phyloP scores from a whole-genome alignment of 352 stramenopile genomes.

The Pilasporangium apinafurcum region DNA sequence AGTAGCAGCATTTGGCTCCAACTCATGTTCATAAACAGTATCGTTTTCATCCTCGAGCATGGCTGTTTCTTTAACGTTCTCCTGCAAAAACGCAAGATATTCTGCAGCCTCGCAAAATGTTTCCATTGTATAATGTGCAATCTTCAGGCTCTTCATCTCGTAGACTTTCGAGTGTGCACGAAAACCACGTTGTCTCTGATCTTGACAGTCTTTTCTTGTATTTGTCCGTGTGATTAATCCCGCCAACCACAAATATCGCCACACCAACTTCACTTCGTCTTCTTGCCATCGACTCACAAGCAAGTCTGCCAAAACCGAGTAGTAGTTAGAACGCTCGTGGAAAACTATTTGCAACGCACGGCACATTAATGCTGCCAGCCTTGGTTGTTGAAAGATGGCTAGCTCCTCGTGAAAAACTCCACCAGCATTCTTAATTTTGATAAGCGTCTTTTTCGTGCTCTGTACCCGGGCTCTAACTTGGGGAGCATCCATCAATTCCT shows the following conservation, averaged over 20 bases:
- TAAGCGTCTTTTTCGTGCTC: conserved; percentile 50
- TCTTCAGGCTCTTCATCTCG: conserved; percentile 66
- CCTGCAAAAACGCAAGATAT: conserved; percentile 62
- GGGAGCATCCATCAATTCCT: conserved; percentile 54
- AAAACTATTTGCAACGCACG: conserved; percentile 80
- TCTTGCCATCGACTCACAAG: conserved; percentile 70
- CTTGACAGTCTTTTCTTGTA: conserved; percentile 30
- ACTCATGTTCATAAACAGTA: conserved; percentile 51
- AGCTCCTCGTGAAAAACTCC: conserved; percentile 68
- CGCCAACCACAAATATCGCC: conserved; percentile 78
- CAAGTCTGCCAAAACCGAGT: conserved; percentile 62
- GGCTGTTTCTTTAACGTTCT: conserved; percentile 58
- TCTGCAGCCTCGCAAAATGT: conserved; percentile 71
- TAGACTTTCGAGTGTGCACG: conserved; percentile 61
- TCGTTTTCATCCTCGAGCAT: conserved; percentile 23
- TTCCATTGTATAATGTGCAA: conserved; percentile 54
- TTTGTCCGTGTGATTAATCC: conserved; percentile 60
- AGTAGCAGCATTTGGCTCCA: conserved; percentile 40
- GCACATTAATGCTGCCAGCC: conserved; percentile 52
- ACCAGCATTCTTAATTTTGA: conserved; percentile 61
- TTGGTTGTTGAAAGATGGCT: conserved; percentile 45
- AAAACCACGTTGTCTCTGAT: conserved; percentile 67
- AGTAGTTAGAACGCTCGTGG: conserved; percentile 66
- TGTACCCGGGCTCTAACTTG: conserved; percentile 56
- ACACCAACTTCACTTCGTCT: conserved; percentile 75